Evolutionary conservation across 805 yeast species (phyloP).

Genomic region (Monosporozyma siamensis): DNA sequence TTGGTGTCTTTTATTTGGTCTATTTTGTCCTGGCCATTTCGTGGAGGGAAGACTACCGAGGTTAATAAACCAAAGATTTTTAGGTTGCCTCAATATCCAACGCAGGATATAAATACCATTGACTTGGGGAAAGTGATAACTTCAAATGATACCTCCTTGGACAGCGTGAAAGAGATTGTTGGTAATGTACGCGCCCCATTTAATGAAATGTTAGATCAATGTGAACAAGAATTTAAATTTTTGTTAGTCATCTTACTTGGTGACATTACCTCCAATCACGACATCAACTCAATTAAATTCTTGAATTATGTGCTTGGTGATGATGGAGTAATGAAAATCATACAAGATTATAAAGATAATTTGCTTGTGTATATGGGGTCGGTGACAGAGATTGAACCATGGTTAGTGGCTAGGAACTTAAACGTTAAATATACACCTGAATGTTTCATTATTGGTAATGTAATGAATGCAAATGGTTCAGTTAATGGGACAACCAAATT

Average conservation of each 20-base stretch:
- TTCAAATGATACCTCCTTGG: too few relatives aligned
- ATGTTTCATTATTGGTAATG: slow-evolving; percentile 45
- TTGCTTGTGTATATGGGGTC: slow-evolving; percentile 57
- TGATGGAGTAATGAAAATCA: slow-evolving; percentile 33
- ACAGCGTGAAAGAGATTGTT: slow-evolving; percentile 6
- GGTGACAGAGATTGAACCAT: slow-evolving; percentile 53
- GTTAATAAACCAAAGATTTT: slow-evolving; percentile 6
- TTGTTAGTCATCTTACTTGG: slow-evolving; percentile 44
- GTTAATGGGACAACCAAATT: slow-evolving; percentile 27
- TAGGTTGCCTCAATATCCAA: slow-evolving; percentile 17
- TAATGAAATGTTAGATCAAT: slow-evolving; percentile 34
- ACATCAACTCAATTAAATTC: slow-evolving; percentile 32
- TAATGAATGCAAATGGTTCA: slow-evolving; percentile 36
- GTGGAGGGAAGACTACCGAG: slow-evolving; percentile 1
- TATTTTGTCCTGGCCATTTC: background rate
- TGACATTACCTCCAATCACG: slow-evolving; percentile 22
- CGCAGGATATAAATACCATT: slow-evolving; percentile 9
- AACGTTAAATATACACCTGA: slow-evolving; percentile 48
- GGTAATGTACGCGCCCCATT: slow-evolving; percentile 23
- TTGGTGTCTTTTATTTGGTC: slow-evolving; percentile 13
- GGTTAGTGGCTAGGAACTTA: slow-evolving; percentile 51
- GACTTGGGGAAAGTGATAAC: slow-evolving; percentile 7
- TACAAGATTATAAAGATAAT: slow-evolving; percentile 33
- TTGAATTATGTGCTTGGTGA: slow-evolving; percentile 40
- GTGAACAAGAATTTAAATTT: slow-evolving; percentile 39